phyloP scores from a whole-genome alignment of 2,329 filamentous ascomycete genomes.

The Cladophialophora chaetospira region DNA sequence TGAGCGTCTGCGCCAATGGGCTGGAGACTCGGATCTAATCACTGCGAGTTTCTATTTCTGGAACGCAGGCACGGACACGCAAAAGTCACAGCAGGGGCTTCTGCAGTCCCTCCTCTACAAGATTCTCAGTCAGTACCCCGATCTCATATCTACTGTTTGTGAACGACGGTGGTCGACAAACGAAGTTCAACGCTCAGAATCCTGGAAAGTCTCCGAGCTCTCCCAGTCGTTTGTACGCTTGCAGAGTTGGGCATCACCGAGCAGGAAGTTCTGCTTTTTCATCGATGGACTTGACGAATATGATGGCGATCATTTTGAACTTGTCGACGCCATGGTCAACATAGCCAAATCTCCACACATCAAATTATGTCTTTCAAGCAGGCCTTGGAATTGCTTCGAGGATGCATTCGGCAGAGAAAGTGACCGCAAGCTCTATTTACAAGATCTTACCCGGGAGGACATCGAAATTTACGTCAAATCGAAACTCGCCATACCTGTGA shows the following conservation, averaged over 20 bases:
- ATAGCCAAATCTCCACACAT: not conserved
- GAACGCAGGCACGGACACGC: not conserved
- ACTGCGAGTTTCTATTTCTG: not conserved
- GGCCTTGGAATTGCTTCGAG: not conserved
- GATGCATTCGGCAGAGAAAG: not conserved
- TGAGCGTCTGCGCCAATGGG: not conserved
- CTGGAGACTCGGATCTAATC: not conserved
- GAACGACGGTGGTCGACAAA: not conserved
- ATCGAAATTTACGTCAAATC: not conserved
- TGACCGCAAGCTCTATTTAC: not conserved
- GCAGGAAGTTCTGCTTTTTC: not conserved
- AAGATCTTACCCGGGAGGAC: not conserved
- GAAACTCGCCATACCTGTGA: not conserved
- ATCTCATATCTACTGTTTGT: not conserved
- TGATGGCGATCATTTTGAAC: not conserved
- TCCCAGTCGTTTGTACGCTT: not conserved
- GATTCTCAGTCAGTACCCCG: not conserved
- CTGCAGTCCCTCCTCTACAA: not conserved
- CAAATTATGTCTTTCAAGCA: not conserved
- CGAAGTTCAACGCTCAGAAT: not conserved
- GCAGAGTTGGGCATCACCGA: not conserved
- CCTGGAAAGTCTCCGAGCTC: not conserved
- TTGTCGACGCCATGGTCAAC: not conserved
- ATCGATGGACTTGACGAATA: not conserved
- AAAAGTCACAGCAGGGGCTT: not conserved